Evolutionary conservation across 345 rosid genomes (phyloP).

Genomic region (Mercurialis annua): DNA sequence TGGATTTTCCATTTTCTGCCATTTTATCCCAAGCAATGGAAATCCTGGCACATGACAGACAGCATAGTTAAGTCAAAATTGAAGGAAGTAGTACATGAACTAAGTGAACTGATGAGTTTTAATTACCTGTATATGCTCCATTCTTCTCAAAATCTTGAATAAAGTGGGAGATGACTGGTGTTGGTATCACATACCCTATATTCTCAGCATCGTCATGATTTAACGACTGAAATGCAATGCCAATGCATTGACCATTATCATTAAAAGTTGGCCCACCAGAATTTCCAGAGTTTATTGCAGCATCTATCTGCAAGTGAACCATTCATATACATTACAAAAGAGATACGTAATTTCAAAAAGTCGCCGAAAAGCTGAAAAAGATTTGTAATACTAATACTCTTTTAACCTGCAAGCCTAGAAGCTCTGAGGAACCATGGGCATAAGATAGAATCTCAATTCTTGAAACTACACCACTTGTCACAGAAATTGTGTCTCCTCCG

Average conservation of each 20-base stretch:
- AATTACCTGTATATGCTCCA: conserved; percentile 85
- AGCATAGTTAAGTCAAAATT: not conserved
- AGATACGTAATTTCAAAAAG: no score
- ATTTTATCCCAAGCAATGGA: conserved; percentile 88
- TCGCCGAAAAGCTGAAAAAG: no score
- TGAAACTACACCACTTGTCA: conserved; percentile 94
- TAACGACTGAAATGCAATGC: conserved; percentile 95
- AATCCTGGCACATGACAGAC: conserved; percentile 49
- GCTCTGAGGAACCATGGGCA: conserved; percentile 93
- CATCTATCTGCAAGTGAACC: conserved; percentile 74
- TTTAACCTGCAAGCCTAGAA: conserved; percentile 81
- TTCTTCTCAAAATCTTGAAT: conserved; percentile 89
- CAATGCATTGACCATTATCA: conserved; percentile 87
- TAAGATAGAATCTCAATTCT: conserved; percentile 90
- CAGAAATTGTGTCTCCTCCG: conserved; percentile 97
- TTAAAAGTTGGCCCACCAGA: conserved; percentile 98
- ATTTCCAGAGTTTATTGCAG: conserved; percentile 96
- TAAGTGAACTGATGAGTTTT: not conserved
- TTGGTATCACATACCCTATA: conserved; percentile 93
- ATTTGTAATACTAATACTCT: not conserved
- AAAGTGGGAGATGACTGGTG: conserved; percentile 88
- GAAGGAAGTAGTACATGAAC: not conserved
- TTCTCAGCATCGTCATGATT: conserved; percentile 95
- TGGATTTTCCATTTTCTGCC: conserved; percentile 99
- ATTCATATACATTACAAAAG: no score